These are phyloP conservation scores for Raffaelea arxii DNA, from an alignment of 2,329 filamentous ascomycete genomes.

Conservation along the genomic window DNA sequence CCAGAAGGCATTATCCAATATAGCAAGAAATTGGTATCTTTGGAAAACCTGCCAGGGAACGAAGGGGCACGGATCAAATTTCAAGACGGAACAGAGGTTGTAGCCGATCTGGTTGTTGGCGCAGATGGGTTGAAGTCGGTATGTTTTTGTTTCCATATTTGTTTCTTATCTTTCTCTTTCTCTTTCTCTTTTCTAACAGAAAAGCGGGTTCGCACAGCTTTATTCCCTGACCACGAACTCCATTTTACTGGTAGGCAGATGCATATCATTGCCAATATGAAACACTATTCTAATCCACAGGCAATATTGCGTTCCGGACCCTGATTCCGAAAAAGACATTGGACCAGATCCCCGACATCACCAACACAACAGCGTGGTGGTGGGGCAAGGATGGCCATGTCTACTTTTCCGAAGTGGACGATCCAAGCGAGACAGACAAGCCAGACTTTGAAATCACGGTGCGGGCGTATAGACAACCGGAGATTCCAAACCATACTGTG, in stretches of 20 bases:
- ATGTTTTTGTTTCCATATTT: constrained; percentile 14
- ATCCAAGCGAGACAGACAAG: not conserved
- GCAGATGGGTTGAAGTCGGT: constrained; percentile 41
- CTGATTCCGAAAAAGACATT: not conserved
- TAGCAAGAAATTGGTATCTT: not conserved
- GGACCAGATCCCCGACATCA: not conserved
- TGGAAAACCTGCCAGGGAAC: not conserved
- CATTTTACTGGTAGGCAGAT: not conserved
- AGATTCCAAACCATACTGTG: not conserved
- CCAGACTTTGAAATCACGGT: constrained; percentile 1
- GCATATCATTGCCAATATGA: too few species aligned
- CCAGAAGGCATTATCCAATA: not conserved
- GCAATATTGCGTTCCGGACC: not conserved
- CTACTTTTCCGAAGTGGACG: constrained; percentile 1
- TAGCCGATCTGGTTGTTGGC: constrained; percentile 37
- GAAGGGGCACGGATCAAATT: constrained; percentile 11
- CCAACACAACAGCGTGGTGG: not conserved
- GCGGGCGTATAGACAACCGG: not conserved
- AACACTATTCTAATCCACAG: not conserved
- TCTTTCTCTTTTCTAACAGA: not conserved
- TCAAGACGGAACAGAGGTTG: constrained; percentile 23
- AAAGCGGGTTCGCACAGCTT: not conserved
- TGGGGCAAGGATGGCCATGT: not conserved
- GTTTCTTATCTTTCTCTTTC: not conserved
- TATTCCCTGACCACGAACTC: not conserved